Conservation (phyloP, 306 rosid genomes). For the Prinsepia uniflora region DNA sequence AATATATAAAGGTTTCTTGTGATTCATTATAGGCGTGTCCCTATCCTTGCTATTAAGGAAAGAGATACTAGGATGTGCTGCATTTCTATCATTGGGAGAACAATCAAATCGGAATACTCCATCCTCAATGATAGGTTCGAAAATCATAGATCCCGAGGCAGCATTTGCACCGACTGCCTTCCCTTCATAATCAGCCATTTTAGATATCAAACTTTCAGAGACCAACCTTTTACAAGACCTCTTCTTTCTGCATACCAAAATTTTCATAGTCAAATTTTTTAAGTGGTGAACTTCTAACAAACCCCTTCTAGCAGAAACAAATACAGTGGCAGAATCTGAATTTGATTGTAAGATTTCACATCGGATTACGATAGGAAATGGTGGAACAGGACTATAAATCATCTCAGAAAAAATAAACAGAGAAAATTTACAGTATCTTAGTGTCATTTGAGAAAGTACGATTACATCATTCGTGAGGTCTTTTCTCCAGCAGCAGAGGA, state of each 20-base stretch:
- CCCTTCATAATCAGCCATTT: constrained; percentile 48
- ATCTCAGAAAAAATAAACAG: background rate
- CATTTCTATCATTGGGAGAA: constrained; percentile 56
- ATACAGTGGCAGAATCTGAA: background rate
- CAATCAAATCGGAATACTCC: constrained; percentile 88
- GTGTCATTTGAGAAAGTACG: background rate
- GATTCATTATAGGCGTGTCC: constrained; percentile 46
- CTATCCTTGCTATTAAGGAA: constrained; percentile 53
- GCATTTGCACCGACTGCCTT: constrained; percentile 31
- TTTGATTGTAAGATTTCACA: background rate
- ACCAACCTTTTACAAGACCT: constrained; percentile 30
- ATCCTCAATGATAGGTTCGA: constrained; percentile 64
- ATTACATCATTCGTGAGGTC: background rate
- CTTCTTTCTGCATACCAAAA: constrained; percentile 43
- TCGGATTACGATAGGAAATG: background rate
- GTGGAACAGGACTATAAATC: background rate
- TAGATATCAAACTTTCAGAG: constrained; percentile 27
- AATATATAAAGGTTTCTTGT: constrained; percentile 46
- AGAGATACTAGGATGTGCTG: constrained; percentile 71
- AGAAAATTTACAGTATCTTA: background rate
- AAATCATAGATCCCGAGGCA: constrained; percentile 62
- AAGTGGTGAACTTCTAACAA: background rate
- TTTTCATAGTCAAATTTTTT: constrained; percentile 10
- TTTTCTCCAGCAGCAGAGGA: background rate
- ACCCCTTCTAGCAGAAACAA: background rate